These are phyloP conservation scores for Houttuynia cordata DNA, from an alignment of 164 flowering plant species.

Conservation along the genomic window DNA sequence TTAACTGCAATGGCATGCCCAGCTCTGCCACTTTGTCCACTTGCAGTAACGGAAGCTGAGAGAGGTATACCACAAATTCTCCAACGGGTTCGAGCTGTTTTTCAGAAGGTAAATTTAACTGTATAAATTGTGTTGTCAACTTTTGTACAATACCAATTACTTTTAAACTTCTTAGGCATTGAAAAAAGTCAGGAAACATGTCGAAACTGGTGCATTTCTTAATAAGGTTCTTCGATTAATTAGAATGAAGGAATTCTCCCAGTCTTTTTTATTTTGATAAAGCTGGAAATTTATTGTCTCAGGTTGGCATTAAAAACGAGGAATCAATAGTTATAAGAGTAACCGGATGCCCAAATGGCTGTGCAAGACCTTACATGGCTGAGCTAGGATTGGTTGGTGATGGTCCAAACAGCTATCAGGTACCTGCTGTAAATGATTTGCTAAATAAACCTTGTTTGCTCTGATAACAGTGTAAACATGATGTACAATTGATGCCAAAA, in stretches of 20 bases:
- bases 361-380: constrained; percentile 99
- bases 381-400: constrained; percentile 98
- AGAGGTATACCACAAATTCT: constrained; percentile 86
- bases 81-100: constrained; percentile 77
- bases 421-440: constrained; percentile 10
- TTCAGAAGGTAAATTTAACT: constrained; percentile 58
- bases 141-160: neutral
- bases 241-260: neutral
- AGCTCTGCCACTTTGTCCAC: constrained; percentile 87
- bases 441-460: neutral
- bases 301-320: constrained; percentile 83
- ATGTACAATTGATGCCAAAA: neutral
- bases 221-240: neutral
- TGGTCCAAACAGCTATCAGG: constrained; percentile 99
- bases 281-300: constrained; percentile 9
- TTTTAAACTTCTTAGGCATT: neutral
- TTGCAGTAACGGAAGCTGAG: constrained; percentile 98
- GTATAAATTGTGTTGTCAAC: neutral
- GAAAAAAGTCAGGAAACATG: too few species aligned
- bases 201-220: neutral
- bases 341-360: constrained; percentile 98
- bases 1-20: constrained; percentile 98
- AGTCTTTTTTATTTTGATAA: neutral
- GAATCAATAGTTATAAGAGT: constrained; percentile 83
- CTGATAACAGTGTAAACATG: neutral